A percentile compares a stretch with the other conserved stretches of the same genome.
Evolutionary conservation across 139 green algal genomes (phyloP).

Genomic region (Ettlia oleoabundans): DNA sequence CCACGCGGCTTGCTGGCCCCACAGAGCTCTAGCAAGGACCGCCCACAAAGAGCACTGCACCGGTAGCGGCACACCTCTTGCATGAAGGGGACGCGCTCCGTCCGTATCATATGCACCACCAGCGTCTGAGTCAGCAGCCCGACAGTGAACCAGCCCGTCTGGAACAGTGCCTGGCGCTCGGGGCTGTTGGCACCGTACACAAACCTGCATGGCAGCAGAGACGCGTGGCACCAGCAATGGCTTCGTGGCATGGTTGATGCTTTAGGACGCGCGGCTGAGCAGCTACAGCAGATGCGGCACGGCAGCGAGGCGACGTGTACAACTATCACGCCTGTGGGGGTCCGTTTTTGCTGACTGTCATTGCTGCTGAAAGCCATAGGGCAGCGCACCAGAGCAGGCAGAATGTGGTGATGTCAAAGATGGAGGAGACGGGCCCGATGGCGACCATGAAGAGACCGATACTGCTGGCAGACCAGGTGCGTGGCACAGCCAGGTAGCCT

Average conservation of each 20-base stretch:
- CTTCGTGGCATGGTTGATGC: neutral
- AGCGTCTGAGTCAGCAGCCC: constrained; percentile 44
- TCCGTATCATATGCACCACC: constrained; percentile 49
- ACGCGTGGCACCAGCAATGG: neutral
- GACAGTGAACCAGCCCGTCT: constrained; percentile 42
- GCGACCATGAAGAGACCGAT: constrained; percentile 36
- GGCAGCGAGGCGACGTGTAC: no score
- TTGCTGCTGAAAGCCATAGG: no score
- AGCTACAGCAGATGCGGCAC: no score
- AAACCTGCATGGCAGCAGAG: constrained; percentile 2
- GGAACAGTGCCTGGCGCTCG: constrained; percentile 29
- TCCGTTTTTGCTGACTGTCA: no score
- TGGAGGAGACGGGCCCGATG: constrained; percentile 44
- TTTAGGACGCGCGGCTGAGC: no score
- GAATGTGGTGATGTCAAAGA: constrained; percentile 49
- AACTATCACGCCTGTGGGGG: no score
- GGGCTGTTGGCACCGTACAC: constrained; percentile 32
- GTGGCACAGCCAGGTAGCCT: constrained; percentile 22
- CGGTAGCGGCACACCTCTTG: neutral
- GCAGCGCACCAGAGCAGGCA: constrained; percentile 35
- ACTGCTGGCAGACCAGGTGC: neutral
- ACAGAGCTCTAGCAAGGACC: no score
- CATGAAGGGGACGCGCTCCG: constrained; percentile 35
- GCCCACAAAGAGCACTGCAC: no score
- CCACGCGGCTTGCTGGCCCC: no score